Percentiles rank a stretch among this genome's conserved stretches.
Evolutionary conservation across 1,139 yeast species (phyloP).

Genomic region (Spathaspora sp.): DNA sequence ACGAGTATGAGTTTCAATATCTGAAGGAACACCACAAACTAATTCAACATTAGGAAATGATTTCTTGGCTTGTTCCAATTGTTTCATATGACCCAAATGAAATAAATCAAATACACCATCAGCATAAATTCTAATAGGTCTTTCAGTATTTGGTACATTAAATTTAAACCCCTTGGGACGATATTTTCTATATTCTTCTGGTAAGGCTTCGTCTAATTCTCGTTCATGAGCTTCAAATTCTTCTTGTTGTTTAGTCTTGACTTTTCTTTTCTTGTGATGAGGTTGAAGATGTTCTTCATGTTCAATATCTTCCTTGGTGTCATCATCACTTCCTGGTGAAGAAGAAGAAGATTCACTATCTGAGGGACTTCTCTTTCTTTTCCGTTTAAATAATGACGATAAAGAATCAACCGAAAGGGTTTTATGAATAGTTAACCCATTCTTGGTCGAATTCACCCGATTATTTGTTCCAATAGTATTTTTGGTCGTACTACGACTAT

Average conservation of each 20-base stretch:
- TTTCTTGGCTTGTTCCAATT: slow-evolving; percentile 93
- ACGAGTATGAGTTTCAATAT: slow-evolving; percentile 83
- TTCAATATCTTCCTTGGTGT: slow-evolving; percentile 12
- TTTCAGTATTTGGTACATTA: slow-evolving; percentile 79
- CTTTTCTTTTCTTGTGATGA: slow-evolving; percentile 23
- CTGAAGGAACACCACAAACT: slow-evolving; percentile 91
- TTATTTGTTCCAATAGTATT: background rate
- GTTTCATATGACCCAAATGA: slow-evolving; percentile 97
- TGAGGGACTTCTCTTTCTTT: slow-evolving; percentile 24
- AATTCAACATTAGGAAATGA: slow-evolving; percentile 81
- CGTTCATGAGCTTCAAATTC: slow-evolving; percentile 51
- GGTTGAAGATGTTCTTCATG: slow-evolving; percentile 4
- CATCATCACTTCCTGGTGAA: slow-evolving; percentile 17
- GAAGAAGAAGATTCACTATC: slow-evolving; percentile 15
- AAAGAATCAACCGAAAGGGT: slow-evolving; percentile 45
- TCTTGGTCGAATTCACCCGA: background rate
- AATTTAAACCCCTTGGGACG: slow-evolving; percentile 71
- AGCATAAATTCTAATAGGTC: slow-evolving; percentile 90
- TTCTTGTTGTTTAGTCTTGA: slow-evolving; percentile 30
- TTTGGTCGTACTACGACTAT: background rate
- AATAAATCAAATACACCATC: slow-evolving; percentile 97
- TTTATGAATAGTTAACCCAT: slow-evolving; percentile 2
- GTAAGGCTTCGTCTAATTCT: slow-evolving; percentile 57
- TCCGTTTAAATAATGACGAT: slow-evolving; percentile 39
- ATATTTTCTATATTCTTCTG: slow-evolving; percentile 62